phyloP scores from a whole-genome alignment of 2,329 filamentous ascomycete genomes.

The Stagonosporopsis tanaceti region DNA sequence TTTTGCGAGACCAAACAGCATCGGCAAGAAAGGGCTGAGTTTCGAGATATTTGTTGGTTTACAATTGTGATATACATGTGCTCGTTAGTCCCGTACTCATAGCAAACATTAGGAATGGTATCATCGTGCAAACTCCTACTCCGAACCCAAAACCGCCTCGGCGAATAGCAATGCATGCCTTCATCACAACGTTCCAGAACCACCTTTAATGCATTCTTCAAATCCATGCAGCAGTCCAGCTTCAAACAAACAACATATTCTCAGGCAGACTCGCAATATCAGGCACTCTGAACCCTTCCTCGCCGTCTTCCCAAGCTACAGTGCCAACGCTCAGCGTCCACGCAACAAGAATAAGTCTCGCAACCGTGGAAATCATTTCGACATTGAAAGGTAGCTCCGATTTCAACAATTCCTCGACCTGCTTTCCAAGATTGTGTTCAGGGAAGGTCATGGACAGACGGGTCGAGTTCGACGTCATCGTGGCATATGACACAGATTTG shows the following conservation, averaged over 20 bases:
- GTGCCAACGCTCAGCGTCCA: slow-evolving; percentile 42
- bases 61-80: background rate
- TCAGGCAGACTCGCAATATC: slow-evolving; percentile 12
- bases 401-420: slow-evolving; percentile 40
- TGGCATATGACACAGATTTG: background rate
- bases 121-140: background rate
- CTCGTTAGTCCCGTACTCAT: background rate
- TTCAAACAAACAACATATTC: slow-evolving; percentile 20
- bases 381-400: slow-evolving; percentile 35
- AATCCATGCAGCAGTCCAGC: background rate
- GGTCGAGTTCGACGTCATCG: background rate
- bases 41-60: background rate
- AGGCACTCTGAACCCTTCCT: slow-evolving; percentile 28
- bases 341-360: slow-evolving; percentile 41
- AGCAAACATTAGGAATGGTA: slow-evolving; percentile 11
- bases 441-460: slow-evolving; percentile 21
- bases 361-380: slow-evolving; percentile 32
- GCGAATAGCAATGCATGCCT: background rate
- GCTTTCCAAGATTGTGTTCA: slow-evolving; percentile 30
- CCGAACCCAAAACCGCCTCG: background rate
- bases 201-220: background rate
- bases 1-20: background rate
- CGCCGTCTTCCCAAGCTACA: slow-evolving; percentile 36
- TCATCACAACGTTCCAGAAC: background rate
- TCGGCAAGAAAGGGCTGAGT: background rate